These are phyloP conservation scores for Borovskyia barvae DNA, from an alignment of 208 protist species.

Conservation along the genomic window DNA sequence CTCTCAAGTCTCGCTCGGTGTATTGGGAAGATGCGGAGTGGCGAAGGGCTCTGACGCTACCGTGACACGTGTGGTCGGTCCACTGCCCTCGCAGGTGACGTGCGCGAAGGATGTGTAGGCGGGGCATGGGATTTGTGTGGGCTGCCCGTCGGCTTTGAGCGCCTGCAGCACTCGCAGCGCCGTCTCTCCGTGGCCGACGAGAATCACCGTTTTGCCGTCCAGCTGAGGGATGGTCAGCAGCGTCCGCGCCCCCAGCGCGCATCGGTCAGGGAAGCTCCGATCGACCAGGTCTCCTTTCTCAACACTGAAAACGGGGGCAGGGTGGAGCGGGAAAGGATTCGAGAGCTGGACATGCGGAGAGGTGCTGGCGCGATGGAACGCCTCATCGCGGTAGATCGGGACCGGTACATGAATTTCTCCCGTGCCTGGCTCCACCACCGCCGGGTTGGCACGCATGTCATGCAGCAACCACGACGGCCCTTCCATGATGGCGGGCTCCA, in stretches of 20 bases:
- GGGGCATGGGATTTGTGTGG: background rate
- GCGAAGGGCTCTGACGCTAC: constrained; percentile 14
- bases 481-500: constrained; percentile 47
- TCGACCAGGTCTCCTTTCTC: constrained; percentile 30
- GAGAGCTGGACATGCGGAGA: constrained; percentile 28
- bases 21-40: constrained; percentile 25
- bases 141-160: background rate
- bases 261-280: constrained; percentile 29
- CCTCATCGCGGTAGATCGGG: constrained; percentile 29
- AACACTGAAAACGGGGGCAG: constrained; percentile 21
- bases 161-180: constrained; percentile 28
- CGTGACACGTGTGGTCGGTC: constrained; percentile 2
- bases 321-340: constrained; percentile 35
- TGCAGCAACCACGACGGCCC: constrained; percentile 40
- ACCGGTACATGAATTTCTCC: constrained; percentile 28
- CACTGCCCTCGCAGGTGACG: constrained; percentile 7
- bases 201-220: constrained; percentile 41
- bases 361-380: constrained; percentile 25
- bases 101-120: constrained; percentile 37
- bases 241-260: constrained; percentile 13
- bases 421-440: constrained; percentile 9
- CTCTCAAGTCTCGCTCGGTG: constrained; percentile 16
- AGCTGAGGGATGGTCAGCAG: constrained; percentile 21
- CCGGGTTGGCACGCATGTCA: constrained; percentile 41
- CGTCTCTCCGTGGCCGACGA: constrained; percentile 41